Conservation (phyloP, 2,329 filamentous ascomycete genomes). For the Neopestalotiopsis rosae region DNA sequence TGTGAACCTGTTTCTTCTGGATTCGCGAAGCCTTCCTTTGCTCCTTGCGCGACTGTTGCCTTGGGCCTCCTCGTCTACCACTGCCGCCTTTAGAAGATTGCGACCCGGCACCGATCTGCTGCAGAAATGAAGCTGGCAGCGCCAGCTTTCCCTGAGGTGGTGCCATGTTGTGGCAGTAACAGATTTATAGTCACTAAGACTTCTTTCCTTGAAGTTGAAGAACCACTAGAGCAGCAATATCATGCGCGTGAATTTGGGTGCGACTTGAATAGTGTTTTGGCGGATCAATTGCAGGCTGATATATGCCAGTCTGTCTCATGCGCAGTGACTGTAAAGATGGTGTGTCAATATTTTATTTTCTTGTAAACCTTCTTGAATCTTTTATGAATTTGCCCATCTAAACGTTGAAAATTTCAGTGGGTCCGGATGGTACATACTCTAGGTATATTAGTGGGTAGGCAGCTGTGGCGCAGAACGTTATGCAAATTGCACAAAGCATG, state of each 20-base stretch:
- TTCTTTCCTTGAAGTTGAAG: not conserved
- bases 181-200: slow-evolving; percentile 28
- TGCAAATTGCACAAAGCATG: no score
- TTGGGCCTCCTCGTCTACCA: slow-evolving; percentile 23
- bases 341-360: no score
- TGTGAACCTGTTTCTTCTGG: slow-evolving; percentile 33
- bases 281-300: not conserved
- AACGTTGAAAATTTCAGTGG: slow-evolving; percentile 8
- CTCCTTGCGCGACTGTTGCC: slow-evolving; percentile 35
- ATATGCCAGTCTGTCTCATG: not conserved
- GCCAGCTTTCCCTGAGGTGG: slow-evolving; percentile 40
- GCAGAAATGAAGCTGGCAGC: slow-evolving; percentile 49
- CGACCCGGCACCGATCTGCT: slow-evolving; percentile 45
- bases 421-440: not conserved
- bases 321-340: not conserved
- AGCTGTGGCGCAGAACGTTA: not conserved
- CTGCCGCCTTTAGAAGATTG: slow-evolving; percentile 17
- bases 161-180: slow-evolving; percentile 8
- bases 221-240: not conserved
- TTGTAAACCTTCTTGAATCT: no score
- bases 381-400: not conserved
- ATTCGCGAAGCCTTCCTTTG: slow-evolving; percentile 36
- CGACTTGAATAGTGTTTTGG: not conserved
- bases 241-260: not conserved
- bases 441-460: not conserved